Base-by-base conservation (phyloP, 192 early-diverging fungal species). In the Backusella circina region DNA sequence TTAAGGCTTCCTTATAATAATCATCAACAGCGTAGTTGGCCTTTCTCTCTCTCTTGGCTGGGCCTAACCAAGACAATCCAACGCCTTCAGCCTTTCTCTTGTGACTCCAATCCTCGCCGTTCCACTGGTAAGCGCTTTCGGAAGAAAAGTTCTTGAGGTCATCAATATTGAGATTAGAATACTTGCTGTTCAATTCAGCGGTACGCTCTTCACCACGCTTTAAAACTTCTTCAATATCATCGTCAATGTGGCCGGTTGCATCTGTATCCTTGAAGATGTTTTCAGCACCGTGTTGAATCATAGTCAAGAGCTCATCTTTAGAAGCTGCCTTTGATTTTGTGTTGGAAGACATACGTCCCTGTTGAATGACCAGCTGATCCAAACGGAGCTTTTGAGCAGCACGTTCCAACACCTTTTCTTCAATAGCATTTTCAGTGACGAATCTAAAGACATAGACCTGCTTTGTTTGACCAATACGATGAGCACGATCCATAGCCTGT, bases 331-430 rank as follows among this genome's bases (percentile, higher is more conserved):
- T 73, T 15, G 44, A 72, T 47, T 80, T 73, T 51, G 66, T 3
- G 13, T 26, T 31, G 16, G 36, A 32, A 83, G 93, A 44, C 7
- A 93, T 83, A 21, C 94, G 90, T 10, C 97, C 97, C 79, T 98
- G 98, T 83, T 99, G 98, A 80, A 98, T 98, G n/a, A 98, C 98
- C 65, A 99, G 86, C 83, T 98, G 96, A 79, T 99, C 98, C 21
- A 99, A 85, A 16, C 96, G 88, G 64, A 98, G 86, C 82, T 99
- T 98, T 82, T 98, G 96, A 26, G 96, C 95, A n/a, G 98, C 98
- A 66, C 93, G 86, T 81, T 99, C 97, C 44, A 99, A 82, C 1
- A 99, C 95, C 83, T 97, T 98, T 80, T 99, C 98, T 83, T 99
- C 98, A 77, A 99, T 94, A 12, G 95, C 92, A 76, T 97, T 95